phyloP scores from a whole-genome alignment of 176 grass and related monocot species.

The Bromus sterilis region DNA sequence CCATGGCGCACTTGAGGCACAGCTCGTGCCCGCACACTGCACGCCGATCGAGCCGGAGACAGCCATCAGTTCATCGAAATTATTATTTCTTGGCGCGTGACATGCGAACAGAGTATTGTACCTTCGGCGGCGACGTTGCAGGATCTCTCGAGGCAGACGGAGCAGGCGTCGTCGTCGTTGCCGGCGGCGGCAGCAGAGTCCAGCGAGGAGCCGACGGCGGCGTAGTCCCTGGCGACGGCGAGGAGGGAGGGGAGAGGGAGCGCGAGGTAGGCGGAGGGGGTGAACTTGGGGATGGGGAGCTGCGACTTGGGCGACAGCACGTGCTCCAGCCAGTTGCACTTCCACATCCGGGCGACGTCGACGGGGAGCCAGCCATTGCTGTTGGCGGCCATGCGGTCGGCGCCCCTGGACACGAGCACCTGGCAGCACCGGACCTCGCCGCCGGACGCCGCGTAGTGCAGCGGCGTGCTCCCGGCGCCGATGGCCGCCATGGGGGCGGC shows the following conservation, averaged over 20 bases:
- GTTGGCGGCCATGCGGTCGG: constrained; percentile 44
- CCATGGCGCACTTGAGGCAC: constrained; percentile 70
- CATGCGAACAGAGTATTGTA: neutral
- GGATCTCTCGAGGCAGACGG: constrained; percentile 68
- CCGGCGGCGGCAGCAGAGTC: neutral
- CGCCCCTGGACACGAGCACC: constrained; percentile 70
- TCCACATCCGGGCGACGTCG: constrained; percentile 68
- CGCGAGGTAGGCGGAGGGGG: constrained; percentile 57
- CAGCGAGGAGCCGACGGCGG: neutral
- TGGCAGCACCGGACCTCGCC: constrained; percentile 89
- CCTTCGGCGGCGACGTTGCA: constrained; percentile 82
- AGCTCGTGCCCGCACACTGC: constrained; percentile 81
- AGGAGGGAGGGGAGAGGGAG: constrained; percentile 54
- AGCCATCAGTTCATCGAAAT: neutral
- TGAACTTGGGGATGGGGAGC: constrained; percentile 57
- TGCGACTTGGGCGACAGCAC: constrained; percentile 52
- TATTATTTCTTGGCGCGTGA: neutral
- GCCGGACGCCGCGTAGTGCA: constrained; percentile 76
- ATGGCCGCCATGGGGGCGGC: constrained; percentile 53
- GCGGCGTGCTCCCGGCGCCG: constrained; percentile 73
- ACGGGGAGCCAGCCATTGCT: constrained; percentile 81
- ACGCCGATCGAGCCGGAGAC: neutral
- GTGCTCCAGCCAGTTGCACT: constrained; percentile 61
- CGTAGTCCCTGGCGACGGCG: constrained; percentile 26
- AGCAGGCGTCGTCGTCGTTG: constrained; percentile 45